A percentile compares a stretch with the other conserved stretches of the same genome.
phyloP scores from a whole-genome alignment of 2,329 filamentous ascomycete species.

The Dendryphion nanum region DNA sequence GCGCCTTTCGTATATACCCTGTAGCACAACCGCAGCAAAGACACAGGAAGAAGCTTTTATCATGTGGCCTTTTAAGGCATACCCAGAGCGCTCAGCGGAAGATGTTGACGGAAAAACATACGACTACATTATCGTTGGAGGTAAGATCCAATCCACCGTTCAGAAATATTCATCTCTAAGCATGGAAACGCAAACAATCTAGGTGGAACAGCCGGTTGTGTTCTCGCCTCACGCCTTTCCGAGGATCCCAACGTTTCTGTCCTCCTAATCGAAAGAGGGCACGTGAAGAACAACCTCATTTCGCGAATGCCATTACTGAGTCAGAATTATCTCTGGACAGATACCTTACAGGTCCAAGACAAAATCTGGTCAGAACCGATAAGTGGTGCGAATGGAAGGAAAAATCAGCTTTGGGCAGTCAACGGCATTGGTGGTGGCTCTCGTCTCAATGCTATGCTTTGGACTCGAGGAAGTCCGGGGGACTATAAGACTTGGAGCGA shows the following conservation, averaged over 20 bases:
- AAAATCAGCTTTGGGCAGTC: constrained; percentile 9
- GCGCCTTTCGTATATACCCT: constrained; percentile 1
- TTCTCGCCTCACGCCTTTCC: constrained; percentile 11
- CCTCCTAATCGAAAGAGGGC: constrained; percentile 13
- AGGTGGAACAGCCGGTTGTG: constrained; percentile 12
- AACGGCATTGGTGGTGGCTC: constrained; percentile 12
- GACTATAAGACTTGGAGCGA: constrained; percentile 10
- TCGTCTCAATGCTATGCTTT: constrained; percentile 13
- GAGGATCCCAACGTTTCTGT: constrained; percentile 10
- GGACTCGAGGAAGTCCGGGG: constrained; percentile 12
- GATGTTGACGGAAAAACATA: constrained; percentile 9
- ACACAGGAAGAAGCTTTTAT: constrained; percentile 3
- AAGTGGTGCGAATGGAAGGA: constrained; percentile 5
- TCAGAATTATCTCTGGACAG: constrained; percentile 8
- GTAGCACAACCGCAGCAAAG: constrained; percentile 2
- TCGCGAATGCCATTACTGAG: constrained; percentile 10
- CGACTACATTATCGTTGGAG: constrained; percentile 12
- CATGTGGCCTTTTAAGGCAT: constrained; percentile 10
- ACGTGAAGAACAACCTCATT: constrained; percentile 9
- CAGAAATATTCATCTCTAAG: constrained; percentile 4
- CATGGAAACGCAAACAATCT: constrained; percentile 1
- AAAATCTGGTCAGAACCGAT: constrained; percentile 11
- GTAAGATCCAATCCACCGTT: constrained; percentile 5
- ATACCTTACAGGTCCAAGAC: constrained; percentile 8
- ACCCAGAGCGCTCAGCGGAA: constrained; percentile 8